Conservation (phyloP, 2,329 filamentous ascomycete species). For the Aciculosporium take region DNA sequence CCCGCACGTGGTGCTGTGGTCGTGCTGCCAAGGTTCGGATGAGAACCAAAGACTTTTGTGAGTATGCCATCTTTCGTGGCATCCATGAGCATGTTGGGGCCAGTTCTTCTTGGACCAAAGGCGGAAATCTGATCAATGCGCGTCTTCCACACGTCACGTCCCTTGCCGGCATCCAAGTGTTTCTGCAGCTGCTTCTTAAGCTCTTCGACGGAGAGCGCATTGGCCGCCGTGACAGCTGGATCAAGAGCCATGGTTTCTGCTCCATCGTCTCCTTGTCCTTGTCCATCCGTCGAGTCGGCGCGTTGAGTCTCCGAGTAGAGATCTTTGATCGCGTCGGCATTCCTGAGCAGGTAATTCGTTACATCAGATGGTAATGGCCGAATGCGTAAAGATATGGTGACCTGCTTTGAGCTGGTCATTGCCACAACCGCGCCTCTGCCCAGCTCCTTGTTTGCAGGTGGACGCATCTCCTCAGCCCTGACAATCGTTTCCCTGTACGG, state of each 20-base stretch:
- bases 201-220: constrained; percentile 55
- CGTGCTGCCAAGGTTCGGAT: constrained; percentile 20
- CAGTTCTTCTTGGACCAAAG: constrained; percentile 74
- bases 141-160: constrained; percentile 60
- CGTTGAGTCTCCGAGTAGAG: constrained; percentile 56
- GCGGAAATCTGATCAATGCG: constrained; percentile 70
- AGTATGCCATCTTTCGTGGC: constrained; percentile 58
- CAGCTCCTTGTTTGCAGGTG: constrained; percentile 70
- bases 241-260: constrained; percentile 36
- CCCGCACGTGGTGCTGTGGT: constrained; percentile 24
- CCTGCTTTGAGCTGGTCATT: constrained; percentile 71
- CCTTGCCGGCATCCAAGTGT: constrained; percentile 57
- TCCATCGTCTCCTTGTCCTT: constrained; percentile 15
- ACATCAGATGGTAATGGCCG: constrained; percentile 64
- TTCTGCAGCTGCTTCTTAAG: constrained; percentile 59
- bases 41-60: constrained; percentile 48
- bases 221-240: constrained; percentile 42
- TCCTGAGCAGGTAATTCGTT: constrained; percentile 74
- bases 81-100: constrained; percentile 83
- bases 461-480: constrained; percentile 77
- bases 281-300: constrained; percentile 17
- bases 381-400: constrained; percentile 63
- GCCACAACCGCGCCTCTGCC: constrained; percentile 68
- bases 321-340: constrained; percentile 62
- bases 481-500: constrained; percentile 92